Conservation (phyloP, 2,329 filamentous ascomycete genomes). For the Dichotomopilus funicola region DNA sequence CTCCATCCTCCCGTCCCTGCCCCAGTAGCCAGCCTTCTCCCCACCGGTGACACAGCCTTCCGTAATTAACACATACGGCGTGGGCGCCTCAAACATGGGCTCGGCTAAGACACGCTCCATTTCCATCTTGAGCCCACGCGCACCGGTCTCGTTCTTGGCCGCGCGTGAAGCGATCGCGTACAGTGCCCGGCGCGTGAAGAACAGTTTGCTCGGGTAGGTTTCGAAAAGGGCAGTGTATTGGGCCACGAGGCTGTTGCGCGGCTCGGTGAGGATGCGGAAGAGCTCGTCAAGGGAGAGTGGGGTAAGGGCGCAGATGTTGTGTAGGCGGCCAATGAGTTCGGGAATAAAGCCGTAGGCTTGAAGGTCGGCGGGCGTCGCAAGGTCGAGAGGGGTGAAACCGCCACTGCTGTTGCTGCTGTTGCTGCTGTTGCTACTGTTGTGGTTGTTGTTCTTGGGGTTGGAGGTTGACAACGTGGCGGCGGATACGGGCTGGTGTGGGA, state of each 20-base stretch:
- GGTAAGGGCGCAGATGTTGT: slow-evolving; percentile 79
- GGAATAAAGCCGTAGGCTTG: slow-evolving; percentile 88
- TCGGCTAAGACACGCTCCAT: slow-evolving; percentile 73
- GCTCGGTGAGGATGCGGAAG: slow-evolving; percentile 84
- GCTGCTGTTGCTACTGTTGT: slow-evolving; percentile 10
- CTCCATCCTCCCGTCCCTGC: slow-evolving; percentile 63
- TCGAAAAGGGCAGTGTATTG: slow-evolving; percentile 88
- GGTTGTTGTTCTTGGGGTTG: too few species aligned
- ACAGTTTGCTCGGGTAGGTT: slow-evolving; percentile 69
- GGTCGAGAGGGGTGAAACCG: slow-evolving; percentile 56
- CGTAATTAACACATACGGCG: slow-evolving; percentile 67
- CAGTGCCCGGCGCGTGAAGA: slow-evolving; percentile 77
- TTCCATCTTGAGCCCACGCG: slow-evolving; percentile 70
- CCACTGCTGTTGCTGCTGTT: slow-evolving; percentile 19
- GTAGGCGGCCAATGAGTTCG: slow-evolving; percentile 90
- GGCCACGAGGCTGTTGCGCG: slow-evolving; percentile 76
- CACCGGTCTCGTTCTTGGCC: slow-evolving; percentile 61
- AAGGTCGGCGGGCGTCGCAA: slow-evolving; percentile 68
- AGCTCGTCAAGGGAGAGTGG: slow-evolving; percentile 63
- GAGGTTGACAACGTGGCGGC: background rate
- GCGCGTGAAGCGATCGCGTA: slow-evolving; percentile 69
- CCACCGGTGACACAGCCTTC: slow-evolving; percentile 59
- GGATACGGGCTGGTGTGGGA: slow-evolving; percentile 46
- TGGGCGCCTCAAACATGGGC: slow-evolving; percentile 75
- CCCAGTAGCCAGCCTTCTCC: slow-evolving; percentile 56